Evolutionary conservation across 129 eudicot genomes (phyloP), one percentile per base, ranked within the genome.

Genomic region (Chrysanthemum makinoi): DNA sequence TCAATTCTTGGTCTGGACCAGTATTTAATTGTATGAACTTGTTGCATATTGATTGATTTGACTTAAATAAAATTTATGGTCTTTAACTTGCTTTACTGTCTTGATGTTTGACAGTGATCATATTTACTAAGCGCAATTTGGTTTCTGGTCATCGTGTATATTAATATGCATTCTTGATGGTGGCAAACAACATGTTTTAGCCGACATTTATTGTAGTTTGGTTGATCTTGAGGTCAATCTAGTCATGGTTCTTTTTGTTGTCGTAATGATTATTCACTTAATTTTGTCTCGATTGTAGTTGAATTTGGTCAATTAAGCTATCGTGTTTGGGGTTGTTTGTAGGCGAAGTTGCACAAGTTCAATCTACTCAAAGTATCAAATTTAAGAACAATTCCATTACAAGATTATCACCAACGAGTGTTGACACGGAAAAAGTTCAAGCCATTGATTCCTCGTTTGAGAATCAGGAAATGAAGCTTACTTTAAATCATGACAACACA

Each of bases 281-380:
- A 15, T 64, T 53, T 55, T 65, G 51, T 28, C 35, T 51, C 1
- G 1, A 46, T 44, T 54, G 35, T 56, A 56, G 43, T 57, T 75
- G 13, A 47, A 26, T 66, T 47, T 68, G 51, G 49, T 48, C 16
- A 60, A 13, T 77, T 61, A 13, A 48, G 33, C 20, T 20, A 49
- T 76, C 14, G 3, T 69, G 50, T 59, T 61, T 62, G 62, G 50
- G 74, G 61, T 54, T 69, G 44, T 62, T 75, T 69, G 74, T 86
- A 93, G 98, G 92, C 17, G 96, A 90, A 71, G 92, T 83, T 76
- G 19, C 88, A 47, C 75, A 17, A 59, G 77, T 73, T 53, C 83
- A 64, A 22, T 71, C 69, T 62, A 61, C 79, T 54, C 76, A 68
- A 50, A 80, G 33, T 48, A 83, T 89, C 51, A 84, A 78, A 55